phyloP scores from a whole-genome alignment of 2,329 filamentous ascomycete species.

The Cercospora brassicicola region DNA sequence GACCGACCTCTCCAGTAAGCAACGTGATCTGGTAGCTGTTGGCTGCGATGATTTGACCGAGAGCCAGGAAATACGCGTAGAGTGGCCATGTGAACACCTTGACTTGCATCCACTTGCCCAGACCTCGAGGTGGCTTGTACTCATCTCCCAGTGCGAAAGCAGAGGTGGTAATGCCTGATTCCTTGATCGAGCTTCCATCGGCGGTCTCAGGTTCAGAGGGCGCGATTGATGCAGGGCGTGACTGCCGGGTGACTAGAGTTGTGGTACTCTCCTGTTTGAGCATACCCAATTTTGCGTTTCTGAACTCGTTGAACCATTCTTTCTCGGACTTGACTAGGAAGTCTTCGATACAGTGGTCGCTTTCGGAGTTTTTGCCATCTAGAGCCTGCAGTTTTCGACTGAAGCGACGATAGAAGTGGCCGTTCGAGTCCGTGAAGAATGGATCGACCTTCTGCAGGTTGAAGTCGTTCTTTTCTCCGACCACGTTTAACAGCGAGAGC shows the following conservation, averaged over 20 bases:
- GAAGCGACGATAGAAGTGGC: slow-evolving; percentile 59
- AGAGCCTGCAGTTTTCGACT: slow-evolving; percentile 56
- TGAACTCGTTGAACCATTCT: slow-evolving; percentile 61
- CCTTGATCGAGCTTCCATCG: slow-evolving; percentile 34
- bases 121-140: slow-evolving; percentile 56
- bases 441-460: slow-evolving; percentile 29
- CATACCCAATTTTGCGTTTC: slow-evolving; percentile 58
- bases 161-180: slow-evolving; percentile 21
- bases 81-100: slow-evolving; percentile 61
- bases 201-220: slow-evolving; percentile 11
- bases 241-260: slow-evolving; percentile 2
- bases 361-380: slow-evolving; percentile 57
- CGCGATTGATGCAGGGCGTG: slow-evolving; percentile 14
- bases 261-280: slow-evolving; percentile 33
- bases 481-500: slow-evolving; percentile 57
- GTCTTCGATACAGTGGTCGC: slow-evolving; percentile 59
- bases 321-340: slow-evolving; percentile 64
- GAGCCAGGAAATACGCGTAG: slow-evolving; percentile 61
- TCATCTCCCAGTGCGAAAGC: slow-evolving; percentile 56
- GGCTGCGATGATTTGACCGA: slow-evolving; percentile 62
- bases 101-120: slow-evolving; percentile 60
- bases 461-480: slow-evolving; percentile 55
- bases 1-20: slow-evolving; percentile 60
- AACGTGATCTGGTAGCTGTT: slow-evolving; percentile 67
- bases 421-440: slow-evolving; percentile 64